Base-by-base conservation (phyloP, 768 basidiomycete species). In the Phanerodontia chrysosporium region DNA sequence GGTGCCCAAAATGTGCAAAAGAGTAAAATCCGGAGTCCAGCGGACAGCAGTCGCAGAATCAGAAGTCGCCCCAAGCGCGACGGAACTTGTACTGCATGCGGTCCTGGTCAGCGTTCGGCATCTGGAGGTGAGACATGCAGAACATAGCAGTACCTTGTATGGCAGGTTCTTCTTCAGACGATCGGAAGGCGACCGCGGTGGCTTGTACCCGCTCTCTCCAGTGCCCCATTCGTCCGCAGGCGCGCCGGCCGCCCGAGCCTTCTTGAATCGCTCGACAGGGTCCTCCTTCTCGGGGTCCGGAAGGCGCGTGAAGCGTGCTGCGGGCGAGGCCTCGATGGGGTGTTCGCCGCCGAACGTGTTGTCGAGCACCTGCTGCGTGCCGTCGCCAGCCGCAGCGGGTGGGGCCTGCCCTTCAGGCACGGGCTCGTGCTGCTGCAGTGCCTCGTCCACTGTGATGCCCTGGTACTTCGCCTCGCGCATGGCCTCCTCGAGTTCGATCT, bases 61-160 rank as follows among this genome's bases (percentile, higher is more conserved):
- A 93, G 73, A 93, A 94, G 72, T 94, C 91, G 45, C 89, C 90
- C 90, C 91, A 94, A 65, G 76, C 90, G 58, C 89, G 83, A 53
- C 85, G 84, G 83, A 94, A 92, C 74, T 93, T 94, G 73, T 92
- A 93, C 91, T 93, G 84, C 74, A 89, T 79, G 45, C 81, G 82
- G 60, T 74, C 76, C 83, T 84, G 48, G 72, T 87, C 65, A 90
- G 80, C 66, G 65, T 73, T 72, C 72, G 74, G 53, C 67, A 59
- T 55, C 58, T 45, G 59, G 49, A 52, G 48, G 57, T 32, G 48
- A 62, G 7, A 25, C 24, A 22, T 46, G 29, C 39, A 54, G 53
- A 49, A 44, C 44, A 8, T 2, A 29, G 63, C 65, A 64, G 66
- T 77, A 93, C 91, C 88, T 94, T 94, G 83, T 94, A 94, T 14